Conservation (phyloP, 306 rosid species). For the Cyamopsis tetragonoloba region DNA sequence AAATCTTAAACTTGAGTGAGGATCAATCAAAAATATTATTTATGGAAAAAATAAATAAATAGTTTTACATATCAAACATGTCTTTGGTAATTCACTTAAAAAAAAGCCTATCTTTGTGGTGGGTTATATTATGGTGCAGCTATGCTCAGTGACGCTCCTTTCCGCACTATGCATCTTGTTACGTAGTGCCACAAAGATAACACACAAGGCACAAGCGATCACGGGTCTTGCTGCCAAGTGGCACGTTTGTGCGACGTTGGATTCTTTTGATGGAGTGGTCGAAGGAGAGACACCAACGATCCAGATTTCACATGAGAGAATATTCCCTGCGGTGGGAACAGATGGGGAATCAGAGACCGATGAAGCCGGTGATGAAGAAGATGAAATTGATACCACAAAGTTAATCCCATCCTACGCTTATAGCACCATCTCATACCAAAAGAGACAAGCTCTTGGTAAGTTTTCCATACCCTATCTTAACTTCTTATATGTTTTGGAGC, state of each 20-base stretch:
- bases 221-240: constrained; percentile 94
- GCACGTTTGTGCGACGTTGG: constrained; percentile 94
- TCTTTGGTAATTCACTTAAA: no score
- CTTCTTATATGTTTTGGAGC: neutral
- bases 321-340: constrained; percentile 25
- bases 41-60: no score
- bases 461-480: neutral
- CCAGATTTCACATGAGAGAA: constrained; percentile 17
- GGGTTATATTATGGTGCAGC: constrained; percentile 37
- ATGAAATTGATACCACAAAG: constrained; percentile 59
- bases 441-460: constrained; percentile 92
- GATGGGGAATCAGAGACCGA: constrained; percentile 46
- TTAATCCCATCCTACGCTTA: constrained; percentile 70
- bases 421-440: constrained; percentile 80
- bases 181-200: constrained; percentile 86
- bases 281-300: constrained; percentile 39
- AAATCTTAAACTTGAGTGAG: no score
- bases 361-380: constrained; percentile 64
- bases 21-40: no score
- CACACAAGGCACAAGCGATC: constrained; percentile 90
- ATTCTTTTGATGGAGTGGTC: constrained; percentile 52
- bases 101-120: neutral
- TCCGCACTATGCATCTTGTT: constrained; percentile 57
- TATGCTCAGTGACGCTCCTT: constrained; percentile 71
- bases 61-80: no score